These are phyloP conservation scores for Colletotrichum sp. DNA, from an alignment of 2,329 filamentous ascomycete genomes.

Conservation along the genomic window DNA sequence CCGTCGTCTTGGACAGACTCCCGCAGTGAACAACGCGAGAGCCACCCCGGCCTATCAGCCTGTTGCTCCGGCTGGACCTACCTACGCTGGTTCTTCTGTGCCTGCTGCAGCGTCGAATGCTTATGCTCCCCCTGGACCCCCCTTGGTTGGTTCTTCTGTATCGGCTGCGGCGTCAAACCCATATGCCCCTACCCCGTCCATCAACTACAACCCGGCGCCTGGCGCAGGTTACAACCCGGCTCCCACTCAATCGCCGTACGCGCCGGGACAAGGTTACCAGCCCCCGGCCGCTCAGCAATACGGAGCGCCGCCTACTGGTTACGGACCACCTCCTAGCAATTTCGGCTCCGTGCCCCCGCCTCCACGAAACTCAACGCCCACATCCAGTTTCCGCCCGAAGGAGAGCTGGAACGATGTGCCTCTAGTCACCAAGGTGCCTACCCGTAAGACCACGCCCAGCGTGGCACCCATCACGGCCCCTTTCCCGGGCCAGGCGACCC, in stretches of 20 bases:
- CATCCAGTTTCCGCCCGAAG: slow-evolving; percentile 73
- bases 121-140: slow-evolving; percentile 32
- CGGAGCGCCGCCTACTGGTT: slow-evolving; percentile 35
- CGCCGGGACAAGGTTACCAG: slow-evolving; percentile 58
- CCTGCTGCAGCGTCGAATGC: slow-evolving; percentile 2
- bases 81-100: neutral
- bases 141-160: slow-evolving; percentile 36
- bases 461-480: slow-evolving; percentile 74
- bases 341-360: slow-evolving; percentile 39
- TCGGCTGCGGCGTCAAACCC: slow-evolving; percentile 34
- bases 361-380: slow-evolving; percentile 63
- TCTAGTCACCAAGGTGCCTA: slow-evolving; percentile 76
- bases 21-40: slow-evolving; percentile 4
- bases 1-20: slow-evolving; percentile 25
- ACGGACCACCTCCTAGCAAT: slow-evolving; percentile 35
- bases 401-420: slow-evolving; percentile 96
- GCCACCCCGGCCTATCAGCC: slow-evolving; percentile 6
- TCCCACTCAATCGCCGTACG: slow-evolving; percentile 42
- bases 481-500: slow-evolving; percentile 70
- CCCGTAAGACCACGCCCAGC: slow-evolving; percentile 77
- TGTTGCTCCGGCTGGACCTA: neutral
- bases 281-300: slow-evolving; percentile 45
- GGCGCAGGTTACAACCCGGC: slow-evolving; percentile 23
- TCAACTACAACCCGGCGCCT: slow-evolving; percentile 28
- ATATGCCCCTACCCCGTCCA: slow-evolving; percentile 32